A percentile compares a stretch with the other conserved stretches of the same genome.
Evolutionary conservation across 1,284 basidiomycete genomes (phyloP).

Genomic region (Puccinia horiana): DNA sequence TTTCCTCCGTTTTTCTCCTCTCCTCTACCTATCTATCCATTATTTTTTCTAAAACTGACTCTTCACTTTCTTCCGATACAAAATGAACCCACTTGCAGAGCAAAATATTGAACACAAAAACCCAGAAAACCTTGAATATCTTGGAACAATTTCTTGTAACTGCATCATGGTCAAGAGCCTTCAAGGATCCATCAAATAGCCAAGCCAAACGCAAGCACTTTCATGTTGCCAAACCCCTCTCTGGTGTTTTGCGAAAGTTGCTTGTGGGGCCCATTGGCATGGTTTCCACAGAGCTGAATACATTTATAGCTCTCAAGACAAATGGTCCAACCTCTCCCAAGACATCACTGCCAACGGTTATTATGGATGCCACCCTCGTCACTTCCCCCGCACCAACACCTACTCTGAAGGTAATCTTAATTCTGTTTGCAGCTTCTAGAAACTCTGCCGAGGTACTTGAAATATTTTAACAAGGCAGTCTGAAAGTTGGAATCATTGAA

Average conservation of each 20-base stretch:
- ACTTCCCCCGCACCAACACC: neutral
- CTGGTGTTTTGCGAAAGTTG: neutral
- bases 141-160: neutral
- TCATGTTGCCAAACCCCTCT: slow-evolving; percentile 11
- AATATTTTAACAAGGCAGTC: neutral
- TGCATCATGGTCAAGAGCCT: neutral
- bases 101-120: neutral
- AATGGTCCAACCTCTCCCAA: neutral
- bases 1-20: neutral
- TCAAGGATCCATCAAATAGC: neutral
- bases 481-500: neutral
- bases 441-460: neutral
- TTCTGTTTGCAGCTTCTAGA: neutral
- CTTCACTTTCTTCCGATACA: neutral
- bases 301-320: neutral
- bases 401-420: neutral
- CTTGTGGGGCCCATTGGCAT: neutral
- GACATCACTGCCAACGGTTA: neutral
- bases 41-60: neutral
- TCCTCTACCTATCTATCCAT: neutral
- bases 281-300: neutral
- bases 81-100: neutral
- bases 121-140: neutral
- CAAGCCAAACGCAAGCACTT: neutral
- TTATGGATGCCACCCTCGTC: neutral